Evolutionary conservation across 768 basidiomycete genomes (phyloP).

Genomic region (Sarcodon aspratus): DNA sequence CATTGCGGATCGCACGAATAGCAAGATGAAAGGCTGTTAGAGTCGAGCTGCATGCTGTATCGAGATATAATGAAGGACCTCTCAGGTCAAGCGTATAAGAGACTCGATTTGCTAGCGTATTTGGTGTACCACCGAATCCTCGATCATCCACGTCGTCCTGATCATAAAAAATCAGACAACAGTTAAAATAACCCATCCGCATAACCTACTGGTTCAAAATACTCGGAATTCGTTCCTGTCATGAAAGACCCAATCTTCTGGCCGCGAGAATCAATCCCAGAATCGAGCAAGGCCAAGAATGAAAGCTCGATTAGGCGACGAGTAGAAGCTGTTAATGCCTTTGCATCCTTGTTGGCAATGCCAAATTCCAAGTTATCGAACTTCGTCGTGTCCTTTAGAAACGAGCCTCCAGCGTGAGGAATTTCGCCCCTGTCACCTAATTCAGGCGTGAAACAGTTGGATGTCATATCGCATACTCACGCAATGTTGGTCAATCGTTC

Average conservation of each 20-base stretch:
- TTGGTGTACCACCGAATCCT: neutral
- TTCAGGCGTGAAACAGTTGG: neutral
- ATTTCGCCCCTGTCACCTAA: neutral
- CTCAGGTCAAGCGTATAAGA: conserved; percentile 30
- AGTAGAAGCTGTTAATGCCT: conserved; percentile 20
- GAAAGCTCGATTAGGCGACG: conserved; percentile 25
- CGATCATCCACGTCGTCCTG: neutral
- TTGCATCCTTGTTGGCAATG: conserved; percentile 23
- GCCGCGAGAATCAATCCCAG: conserved; percentile 33
- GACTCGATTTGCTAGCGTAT: conserved; percentile 24
- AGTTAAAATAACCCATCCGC: neutral
- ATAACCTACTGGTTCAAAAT: conserved; percentile 17
- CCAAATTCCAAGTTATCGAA: conserved; percentile 33
- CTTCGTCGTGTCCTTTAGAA: conserved; percentile 23
- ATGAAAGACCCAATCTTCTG: conserved; percentile 31
- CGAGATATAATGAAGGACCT: conserved; percentile 38
- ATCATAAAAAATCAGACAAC: neutral
- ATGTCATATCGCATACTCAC: neutral
- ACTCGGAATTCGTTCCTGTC: conserved; percentile 17
- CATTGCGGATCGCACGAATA: conserved; percentile 27
- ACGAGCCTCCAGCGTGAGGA: conserved; percentile 13
- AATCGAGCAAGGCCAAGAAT: conserved; percentile 33
- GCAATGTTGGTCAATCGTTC: neutral
- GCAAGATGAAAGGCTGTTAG: conserved; percentile 36
- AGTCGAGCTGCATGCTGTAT: conserved; percentile 40